Evolutionary conservation across 345 rosid species (phyloP), one percentile per base, ranked within the genome.

Genomic region (Gossypium stocksii): DNA sequence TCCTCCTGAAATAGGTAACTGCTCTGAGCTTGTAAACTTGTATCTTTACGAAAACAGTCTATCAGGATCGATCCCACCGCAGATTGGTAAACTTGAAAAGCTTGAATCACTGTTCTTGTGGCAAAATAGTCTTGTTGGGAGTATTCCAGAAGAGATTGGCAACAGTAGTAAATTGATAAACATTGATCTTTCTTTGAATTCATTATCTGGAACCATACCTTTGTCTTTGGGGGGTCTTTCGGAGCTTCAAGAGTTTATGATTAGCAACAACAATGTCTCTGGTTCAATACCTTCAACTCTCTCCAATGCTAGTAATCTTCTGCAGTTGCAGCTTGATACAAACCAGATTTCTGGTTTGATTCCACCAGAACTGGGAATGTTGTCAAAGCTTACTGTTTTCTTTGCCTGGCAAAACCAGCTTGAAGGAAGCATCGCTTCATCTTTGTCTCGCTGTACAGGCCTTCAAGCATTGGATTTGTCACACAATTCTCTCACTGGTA

Each of bases 361-460:
- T 67, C 98, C 99, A 2, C 82, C 88, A 0, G 97, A 93, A 80
- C 82, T 93, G 4, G 98, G 97, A 16, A 70, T 56, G 83, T 77
- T 94, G 71, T 77, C 92, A 29, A 80, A 74, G 85, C 90, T 94
- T 43, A 81, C 76, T 45, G 87, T 94, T 80, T 90, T 95, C 81
- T 87, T 87, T 38, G 97, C 93, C 56, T 93, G 97, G 99, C 86
- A 90, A 72, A 95, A 95, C 83, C 92, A 90, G 85, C 93, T 95
- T 27, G 97, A 89, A 82, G 99, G 99, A 76, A 91, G 92, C 77
- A 91, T 95, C 60, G 97, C 99, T 79, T 72, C 89, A 6, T 83
- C 78, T 77, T 81, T 95, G 85, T 87, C 91, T 27, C 82, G 77
- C 1, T 91, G 93, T 77, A 78, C 65, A 15, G 73, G 73, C 79